phyloP scores from a whole-genome alignment of 192 early-diverging fungal genomes.

The Haplosporangium gracile region DNA sequence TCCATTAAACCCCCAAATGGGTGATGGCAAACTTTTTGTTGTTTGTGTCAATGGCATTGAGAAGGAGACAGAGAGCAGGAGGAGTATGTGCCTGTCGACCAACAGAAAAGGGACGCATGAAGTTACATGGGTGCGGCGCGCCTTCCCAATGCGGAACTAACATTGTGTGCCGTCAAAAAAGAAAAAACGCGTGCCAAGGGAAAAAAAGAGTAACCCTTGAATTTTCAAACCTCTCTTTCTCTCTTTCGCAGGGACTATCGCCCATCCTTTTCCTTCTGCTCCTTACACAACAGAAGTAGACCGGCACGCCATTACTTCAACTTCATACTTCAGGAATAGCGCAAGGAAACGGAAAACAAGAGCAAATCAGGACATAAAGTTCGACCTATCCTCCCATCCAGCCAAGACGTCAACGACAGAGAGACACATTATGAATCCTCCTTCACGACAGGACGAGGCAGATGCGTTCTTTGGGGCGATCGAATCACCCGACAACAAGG shows the following conservation, averaged over 20 bases:
- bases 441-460: conserved; percentile 25
- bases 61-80: neutral
- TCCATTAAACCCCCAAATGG: neutral
- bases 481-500: conserved; percentile 4
- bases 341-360: neutral
- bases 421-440: conserved; percentile 4
- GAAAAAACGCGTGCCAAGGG: neutral
- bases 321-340: neutral
- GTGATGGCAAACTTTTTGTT: neutral
- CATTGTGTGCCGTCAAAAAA: neutral
- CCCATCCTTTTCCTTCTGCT: neutral
- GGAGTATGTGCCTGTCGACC: neutral
- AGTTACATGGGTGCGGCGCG: neutral
- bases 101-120: neutral
- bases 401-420: neutral
- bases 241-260: neutral
- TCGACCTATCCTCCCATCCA: neutral
- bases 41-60: neutral
- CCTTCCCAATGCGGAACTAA: neutral
- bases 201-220: neutral
- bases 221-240: neutral
- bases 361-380: neutral
- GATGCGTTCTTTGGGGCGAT: conserved; percentile 42
- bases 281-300: neutral
- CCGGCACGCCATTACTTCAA: neutral